A percentile compares a stretch with the other conserved stretches of the same genome.
phyloP scores from a whole-genome alignment of 2,329 filamentous ascomycete species.

The Penicillium sp. region DNA sequence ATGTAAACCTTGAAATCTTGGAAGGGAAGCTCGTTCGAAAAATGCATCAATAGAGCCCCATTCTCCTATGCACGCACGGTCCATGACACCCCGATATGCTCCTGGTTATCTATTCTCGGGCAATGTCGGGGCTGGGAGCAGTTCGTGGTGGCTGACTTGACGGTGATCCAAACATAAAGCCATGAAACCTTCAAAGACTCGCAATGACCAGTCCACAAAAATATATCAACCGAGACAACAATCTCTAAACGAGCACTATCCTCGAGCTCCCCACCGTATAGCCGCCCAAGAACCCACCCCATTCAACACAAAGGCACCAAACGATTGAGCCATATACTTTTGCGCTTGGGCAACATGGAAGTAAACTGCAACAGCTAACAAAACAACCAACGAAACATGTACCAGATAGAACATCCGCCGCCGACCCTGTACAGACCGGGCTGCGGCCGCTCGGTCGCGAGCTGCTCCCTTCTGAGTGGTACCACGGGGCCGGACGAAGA shows the following conservation, averaged over 20 bases:
- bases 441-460: slow-evolving; percentile 5
- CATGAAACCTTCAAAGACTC: background rate
- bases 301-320: slow-evolving; percentile 49
- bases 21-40: too few species aligned
- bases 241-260: background rate
- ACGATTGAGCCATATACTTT: slow-evolving; percentile 53
- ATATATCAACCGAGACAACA: too few species aligned
- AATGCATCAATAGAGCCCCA: too few species aligned
- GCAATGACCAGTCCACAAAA: background rate
- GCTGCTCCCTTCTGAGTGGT: slow-evolving; percentile 11
- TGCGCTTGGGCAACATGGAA: slow-evolving; percentile 58
- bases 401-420: slow-evolving; percentile 54
- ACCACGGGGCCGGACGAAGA: slow-evolving; percentile 49
- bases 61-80: too few species aligned
- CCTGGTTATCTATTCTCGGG: too few species aligned
- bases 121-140: too few species aligned
- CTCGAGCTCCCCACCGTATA: slow-evolving; percentile 9
- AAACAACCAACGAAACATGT: slow-evolving; percentile 54
- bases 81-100: too few species aligned
- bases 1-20: background rate
- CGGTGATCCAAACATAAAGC: too few species aligned
- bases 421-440: slow-evolving; percentile 29
- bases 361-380: slow-evolving; percentile 52
- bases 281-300: slow-evolving; percentile 28
- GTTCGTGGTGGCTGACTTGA: too few species aligned